These are phyloP conservation scores for Epicoccum sorghinum DNA, from an alignment of 2,329 filamentous ascomycete genomes.

Conservation along the genomic window DNA sequence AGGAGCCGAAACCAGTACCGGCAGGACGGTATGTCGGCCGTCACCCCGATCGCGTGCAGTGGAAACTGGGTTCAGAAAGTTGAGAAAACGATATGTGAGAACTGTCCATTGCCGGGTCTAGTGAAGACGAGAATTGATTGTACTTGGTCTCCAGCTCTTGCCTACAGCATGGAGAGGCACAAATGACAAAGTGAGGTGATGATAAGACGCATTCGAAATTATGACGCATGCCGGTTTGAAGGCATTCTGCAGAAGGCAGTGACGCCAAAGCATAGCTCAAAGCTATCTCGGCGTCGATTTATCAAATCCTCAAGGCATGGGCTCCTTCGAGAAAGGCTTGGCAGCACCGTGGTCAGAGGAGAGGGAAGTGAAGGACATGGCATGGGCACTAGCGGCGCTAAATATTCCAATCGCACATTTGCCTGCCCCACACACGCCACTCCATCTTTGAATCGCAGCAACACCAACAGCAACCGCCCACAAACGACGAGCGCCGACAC, in stretches of 20 bases:
- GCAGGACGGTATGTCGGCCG: constrained; percentile 23
- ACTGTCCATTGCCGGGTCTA: too few relatives aligned
- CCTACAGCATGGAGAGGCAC: too few relatives aligned
- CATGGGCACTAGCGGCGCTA: constrained; percentile 15
- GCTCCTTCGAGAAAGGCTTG: too few relatives aligned
- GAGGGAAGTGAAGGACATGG: not conserved
- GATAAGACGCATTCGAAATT: too few relatives aligned
- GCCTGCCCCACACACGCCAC: constrained; percentile 27
- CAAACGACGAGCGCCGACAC: constrained; percentile 10
- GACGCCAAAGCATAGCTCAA: too few relatives aligned
- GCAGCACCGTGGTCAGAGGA: too few relatives aligned
- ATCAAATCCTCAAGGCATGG: too few relatives aligned
- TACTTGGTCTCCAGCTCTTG: not conserved
- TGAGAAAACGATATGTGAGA: not conserved
- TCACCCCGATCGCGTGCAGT: constrained; percentile 38
- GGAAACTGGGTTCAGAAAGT: constrained; percentile 44
- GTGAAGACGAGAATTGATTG: too few relatives aligned
- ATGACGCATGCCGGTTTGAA: too few relatives aligned
- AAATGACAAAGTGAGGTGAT: too few relatives aligned
- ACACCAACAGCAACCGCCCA: constrained; percentile 1
- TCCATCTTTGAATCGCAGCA: constrained; percentile 23
- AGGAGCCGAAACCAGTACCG: constrained; percentile 35
- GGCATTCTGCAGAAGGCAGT: too few relatives aligned
- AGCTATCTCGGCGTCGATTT: too few relatives aligned
- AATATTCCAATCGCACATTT: constrained; percentile 16